A percentile compares a stretch with the other conserved stretches of the same genome.
phyloP scores from a whole-genome alignment of 306 rosid species.

The Vicia sativa region DNA sequence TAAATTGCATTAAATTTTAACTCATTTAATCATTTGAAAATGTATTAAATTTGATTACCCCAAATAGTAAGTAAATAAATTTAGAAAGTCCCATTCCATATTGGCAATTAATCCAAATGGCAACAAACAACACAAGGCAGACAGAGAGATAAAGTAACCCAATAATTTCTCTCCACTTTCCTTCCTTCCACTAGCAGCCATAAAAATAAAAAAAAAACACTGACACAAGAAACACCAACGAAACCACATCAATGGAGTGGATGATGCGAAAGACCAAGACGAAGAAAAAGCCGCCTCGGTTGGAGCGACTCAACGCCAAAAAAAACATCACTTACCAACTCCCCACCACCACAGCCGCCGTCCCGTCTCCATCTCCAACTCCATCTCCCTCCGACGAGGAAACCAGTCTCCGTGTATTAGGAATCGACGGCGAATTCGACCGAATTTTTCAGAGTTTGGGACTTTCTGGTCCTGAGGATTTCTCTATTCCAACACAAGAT shows the following conservation, averaged over 20 bases:
- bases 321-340: conserved; percentile 49
- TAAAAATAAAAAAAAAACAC: background rate
- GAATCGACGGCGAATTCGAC: conserved; percentile 64
- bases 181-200: conserved; percentile 12
- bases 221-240: background rate
- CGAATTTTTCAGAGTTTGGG: conserved; percentile 54
- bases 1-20: too few species aligned
- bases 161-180: background rate
- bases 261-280: conserved; percentile 35
- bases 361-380: background rate
- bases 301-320: conserved; percentile 60
- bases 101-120: conserved; percentile 4
- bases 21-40: too few species aligned
- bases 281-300: conserved; percentile 34
- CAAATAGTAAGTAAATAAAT: background rate
- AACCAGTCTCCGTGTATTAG: conserved; percentile 52
- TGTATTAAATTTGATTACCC: too few species aligned
- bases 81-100: too few species aligned
- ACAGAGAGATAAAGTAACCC: background rate
- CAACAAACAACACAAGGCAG: background rate
- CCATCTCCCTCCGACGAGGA: conserved; percentile 18
- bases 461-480: conserved; percentile 67
- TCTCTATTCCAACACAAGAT: conserved; percentile 54
- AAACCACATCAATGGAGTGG: conserved; percentile 41
- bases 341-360: conserved; percentile 11